These are phyloP conservation scores for Tuber aestivum DNA, from an alignment of 495 filamentous ascomycete species.

Conservation along the genomic window DNA sequence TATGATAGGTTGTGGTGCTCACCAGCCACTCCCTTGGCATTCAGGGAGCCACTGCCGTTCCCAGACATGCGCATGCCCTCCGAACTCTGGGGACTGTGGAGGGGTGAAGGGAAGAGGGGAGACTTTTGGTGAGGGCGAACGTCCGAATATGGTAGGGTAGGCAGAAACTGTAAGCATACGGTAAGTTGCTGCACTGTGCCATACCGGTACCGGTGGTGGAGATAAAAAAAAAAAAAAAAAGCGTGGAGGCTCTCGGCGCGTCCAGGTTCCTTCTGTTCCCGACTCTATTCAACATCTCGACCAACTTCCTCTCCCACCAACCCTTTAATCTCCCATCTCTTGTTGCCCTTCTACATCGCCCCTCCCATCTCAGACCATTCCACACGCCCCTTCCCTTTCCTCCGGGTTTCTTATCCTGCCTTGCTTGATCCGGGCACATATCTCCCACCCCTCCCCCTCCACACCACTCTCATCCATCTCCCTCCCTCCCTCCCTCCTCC, in stretches of 20 bases:
- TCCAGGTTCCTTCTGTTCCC: not conserved
- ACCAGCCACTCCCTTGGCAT: not conserved
- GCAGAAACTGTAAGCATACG: too few relatives aligned
- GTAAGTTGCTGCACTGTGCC: too few relatives aligned
- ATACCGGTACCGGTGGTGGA: not conserved
- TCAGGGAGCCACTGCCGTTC: not conserved
- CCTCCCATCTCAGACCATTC: not conserved
- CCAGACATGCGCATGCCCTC: not conserved
- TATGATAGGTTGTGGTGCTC: not conserved
- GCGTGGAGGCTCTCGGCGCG: not conserved
- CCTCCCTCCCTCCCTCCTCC: not conserved
- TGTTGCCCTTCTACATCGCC: not conserved
- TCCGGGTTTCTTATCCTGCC: not conserved
- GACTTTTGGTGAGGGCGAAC: not conserved
- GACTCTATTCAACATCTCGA: not conserved
- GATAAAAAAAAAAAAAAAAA: not conserved
- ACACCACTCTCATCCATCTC: slow-evolving; percentile 14
- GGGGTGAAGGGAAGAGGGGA: not conserved
- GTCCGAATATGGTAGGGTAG: not conserved
- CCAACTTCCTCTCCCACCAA: not conserved
- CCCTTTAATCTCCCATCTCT: not conserved
- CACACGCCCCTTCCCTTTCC: not conserved
- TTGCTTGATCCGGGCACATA: not conserved
- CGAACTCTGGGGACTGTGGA: not conserved
- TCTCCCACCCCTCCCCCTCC: slow-evolving; percentile 12